Evolutionary conservation across 2,329 filamentous ascomycete species (phyloP), one percentile per base, ranked within the genome.

Genomic region (Teratosphaeria gauchensis): DNA sequence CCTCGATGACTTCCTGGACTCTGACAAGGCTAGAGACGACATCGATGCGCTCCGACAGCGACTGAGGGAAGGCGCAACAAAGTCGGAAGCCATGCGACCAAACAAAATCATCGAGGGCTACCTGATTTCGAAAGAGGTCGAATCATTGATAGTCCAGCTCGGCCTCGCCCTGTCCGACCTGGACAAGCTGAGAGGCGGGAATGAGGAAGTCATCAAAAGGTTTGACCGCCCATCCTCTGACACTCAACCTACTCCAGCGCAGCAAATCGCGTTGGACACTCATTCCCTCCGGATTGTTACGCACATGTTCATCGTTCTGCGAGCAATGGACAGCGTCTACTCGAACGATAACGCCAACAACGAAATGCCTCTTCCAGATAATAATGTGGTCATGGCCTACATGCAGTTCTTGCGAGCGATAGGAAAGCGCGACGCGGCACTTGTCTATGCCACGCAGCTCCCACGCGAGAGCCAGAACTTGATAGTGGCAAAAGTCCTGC

Each of bases 371-470:
- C 75, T 78, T 56, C 80, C 80, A 16, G 82, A 86, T 63, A 88
- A 95, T 68, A 90, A 89, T 67, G 84, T 92, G 53, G 78, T 96
- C 56, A 84, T 88, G 0, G 86, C 84, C 3, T 97, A 97, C 71
- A 87, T 95, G 58, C 88, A 88, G 66, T 86, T 88, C 61, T 76
- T 99, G 42, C 84, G 89, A 51, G 80, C 87, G 53, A 83, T 84
- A 16, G 84, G 85, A 35, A 83, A 94, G 57, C 84, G 88, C 60
- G 86, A 92, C 62, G 76, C 94, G 51, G 88, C 96, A 58, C 92
- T 94, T 0, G 77, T 95, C 0, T 99, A 99, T 72, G 92, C 89
- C 62, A 90, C 90, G 8, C 86, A 90, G 66, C 78, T 99, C 12
- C 80, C 83, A 9, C 76, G 79, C 6, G 77, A 83, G 12, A 81